Evolutionary conservation across 371 early-diverging fungal genomes (phyloP).

Genomic region (Rhizopus sp.): DNA sequence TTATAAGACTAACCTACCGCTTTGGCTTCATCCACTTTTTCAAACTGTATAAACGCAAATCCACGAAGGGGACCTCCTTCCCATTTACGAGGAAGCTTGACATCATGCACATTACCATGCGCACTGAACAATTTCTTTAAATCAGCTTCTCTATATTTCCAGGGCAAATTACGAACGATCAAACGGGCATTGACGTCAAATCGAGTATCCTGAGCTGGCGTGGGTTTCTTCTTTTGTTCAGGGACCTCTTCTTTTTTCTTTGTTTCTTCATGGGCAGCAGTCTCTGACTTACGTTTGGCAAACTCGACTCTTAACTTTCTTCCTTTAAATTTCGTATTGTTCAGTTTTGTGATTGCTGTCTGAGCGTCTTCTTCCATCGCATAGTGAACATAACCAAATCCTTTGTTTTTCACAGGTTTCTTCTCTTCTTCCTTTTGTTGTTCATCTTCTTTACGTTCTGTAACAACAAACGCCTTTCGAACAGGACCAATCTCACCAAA

Average conservation of each 20-base stretch:
- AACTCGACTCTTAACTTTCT: conserved; percentile 73
- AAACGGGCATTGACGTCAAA: conserved; percentile 64
- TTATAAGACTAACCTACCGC: conserved; percentile 30
- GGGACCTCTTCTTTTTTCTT: conserved; percentile 5
- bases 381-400: conserved; percentile 90
- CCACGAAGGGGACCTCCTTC: conserved; percentile 76
- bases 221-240: conserved; percentile 11
- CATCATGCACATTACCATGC: conserved; percentile 65
- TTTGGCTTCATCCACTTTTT: conserved; percentile 64
- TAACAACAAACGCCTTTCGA: conserved; percentile 87
- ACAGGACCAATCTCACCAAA: conserved; percentile 91
- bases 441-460: conserved; percentile 34
- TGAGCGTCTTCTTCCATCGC: conserved; percentile 89
- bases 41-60: conserved; percentile 90
- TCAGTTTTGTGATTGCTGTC: conserved; percentile 73
- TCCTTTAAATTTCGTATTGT: conserved; percentile 67
- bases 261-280: conserved; percentile 24
- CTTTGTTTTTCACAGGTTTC: conserved; percentile 62
- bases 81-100: conserved; percentile 76
- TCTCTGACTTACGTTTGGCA: conserved; percentile 54
- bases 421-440: conserved; percentile 18
- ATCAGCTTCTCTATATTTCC: conserved; percentile 71
- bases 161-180: conserved; percentile 91
- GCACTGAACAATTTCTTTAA: conserved; percentile 58
- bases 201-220: neutral